A percentile compares a stretch with the other conserved stretches of the same genome.
Conservation (phyloP, 73 alveolate genomes). For the Stentor roeselii region DNA sequence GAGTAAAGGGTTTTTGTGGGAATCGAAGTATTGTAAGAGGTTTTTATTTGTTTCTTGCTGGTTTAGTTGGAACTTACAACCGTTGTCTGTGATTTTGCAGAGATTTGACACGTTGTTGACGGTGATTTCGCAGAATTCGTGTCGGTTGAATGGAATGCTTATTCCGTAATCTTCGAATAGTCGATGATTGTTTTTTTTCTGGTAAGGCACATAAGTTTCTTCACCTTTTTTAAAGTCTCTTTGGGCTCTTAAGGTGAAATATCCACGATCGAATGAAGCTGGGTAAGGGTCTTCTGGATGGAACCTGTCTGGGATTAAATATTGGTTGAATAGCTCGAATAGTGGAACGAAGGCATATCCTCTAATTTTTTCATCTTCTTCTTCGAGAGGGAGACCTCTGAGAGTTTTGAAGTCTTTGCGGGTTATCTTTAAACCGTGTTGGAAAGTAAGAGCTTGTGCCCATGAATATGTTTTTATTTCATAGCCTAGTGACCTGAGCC, state of each 20-base stretch:
- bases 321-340: neutral
- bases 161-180: neutral
- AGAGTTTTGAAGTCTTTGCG: neutral
- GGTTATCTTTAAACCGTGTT: neutral
- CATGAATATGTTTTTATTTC: neutral
- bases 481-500: neutral
- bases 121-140: neutral
- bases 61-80: neutral
- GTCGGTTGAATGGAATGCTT: neutral
- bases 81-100: neutral
- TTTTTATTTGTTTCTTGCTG: neutral
- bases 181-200: neutral
- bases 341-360: constrained; percentile 21
- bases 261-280: neutral
- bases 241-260: neutral
- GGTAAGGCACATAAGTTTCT: constrained; percentile 6
- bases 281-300: constrained; percentile 6
- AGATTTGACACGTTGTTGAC: neutral
- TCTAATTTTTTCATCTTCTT: neutral
- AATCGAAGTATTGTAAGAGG: neutral
- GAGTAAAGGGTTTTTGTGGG: neutral
- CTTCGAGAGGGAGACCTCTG: neutral
- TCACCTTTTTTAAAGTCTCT: constrained; percentile 1
- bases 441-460: neutral
- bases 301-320: neutral